Evolutionary conservation across 176 grass and related monocot genomes (phyloP).

Genomic region (Ananas comosus): DNA sequence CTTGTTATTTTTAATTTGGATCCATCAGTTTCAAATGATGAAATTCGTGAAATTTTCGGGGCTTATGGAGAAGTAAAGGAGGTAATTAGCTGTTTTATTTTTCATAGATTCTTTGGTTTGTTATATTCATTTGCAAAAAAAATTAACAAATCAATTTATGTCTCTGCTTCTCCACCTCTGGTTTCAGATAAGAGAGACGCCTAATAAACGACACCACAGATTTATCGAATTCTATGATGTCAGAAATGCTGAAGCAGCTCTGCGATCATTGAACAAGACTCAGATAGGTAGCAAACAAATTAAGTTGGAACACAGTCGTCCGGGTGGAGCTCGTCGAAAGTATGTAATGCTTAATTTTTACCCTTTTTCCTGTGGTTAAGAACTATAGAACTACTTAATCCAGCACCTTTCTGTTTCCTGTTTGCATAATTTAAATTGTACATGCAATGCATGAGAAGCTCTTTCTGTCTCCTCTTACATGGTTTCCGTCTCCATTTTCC

Average conservation of each 20-base stretch:
- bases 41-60: conserved; percentile 40
- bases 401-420: neutral
- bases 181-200: conserved; percentile 48
- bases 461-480: too few relatives aligned
- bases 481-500: too few relatives aligned
- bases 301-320: conserved; percentile 45
- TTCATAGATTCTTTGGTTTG: neutral
- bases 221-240: conserved; percentile 61
- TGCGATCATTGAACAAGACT: conserved; percentile 40
- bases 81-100: conserved; percentile 12
- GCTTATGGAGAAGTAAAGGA: conserved; percentile 54
- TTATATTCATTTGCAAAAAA: neutral
- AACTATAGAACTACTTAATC: too few relatives aligned
- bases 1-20: conserved; percentile 63
- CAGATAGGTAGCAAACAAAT: conserved; percentile 46
- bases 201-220: conserved; percentile 45
- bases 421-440: neutral
- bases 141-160: neutral
- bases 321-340: conserved; percentile 52
- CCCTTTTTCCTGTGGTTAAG: neutral
- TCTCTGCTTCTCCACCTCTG: neutral
- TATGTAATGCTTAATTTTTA: neutral
- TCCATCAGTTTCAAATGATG: conserved; percentile 48
- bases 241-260: conserved; percentile 44
- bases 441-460: too few relatives aligned